Evolutionary conservation across 345 rosid genomes (phyloP), one percentile per base, ranked within the genome.

Genomic region (Ceriops tagal): DNA sequence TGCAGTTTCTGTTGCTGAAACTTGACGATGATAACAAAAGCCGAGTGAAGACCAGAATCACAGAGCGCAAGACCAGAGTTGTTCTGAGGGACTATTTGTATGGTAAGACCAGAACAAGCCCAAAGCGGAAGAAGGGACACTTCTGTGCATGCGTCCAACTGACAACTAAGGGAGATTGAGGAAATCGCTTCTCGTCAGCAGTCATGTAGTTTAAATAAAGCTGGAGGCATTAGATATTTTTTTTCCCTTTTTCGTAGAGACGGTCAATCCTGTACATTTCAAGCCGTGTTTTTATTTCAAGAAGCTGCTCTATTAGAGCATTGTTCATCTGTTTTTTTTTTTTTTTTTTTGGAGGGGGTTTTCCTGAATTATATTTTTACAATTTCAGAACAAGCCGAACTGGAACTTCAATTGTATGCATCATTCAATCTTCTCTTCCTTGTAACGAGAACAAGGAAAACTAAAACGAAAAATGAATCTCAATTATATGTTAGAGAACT

Each of bases 71-170:
- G 73, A 75, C 89, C 22, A 86, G 90, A 69, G 96, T 86, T 74
- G 78, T 79, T 35, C 87, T 96, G 69, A 78, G 88, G 15, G 99
- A 96, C 79, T 96, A 92, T 78, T 81, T 96, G 20, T 87, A 92
- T 60, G 95, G 95, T 0, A 83, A 90, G 66, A 77, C 68, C 49
- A 87, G 80, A 80, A 79, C 73, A 31, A 71, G 62, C 72, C 81
- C 75, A 59, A 83, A 81, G 82, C 72, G 66, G 37, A 85, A 83
- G 85, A 92, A 82, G 67, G 62, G 80, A 15, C 77, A 75, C 39
- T 89, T 96, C 32, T 96, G 99, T 53, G 75, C 91, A 19, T 95
- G 97, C 20, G 77, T 89, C 77, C 87, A 78, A 47, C 92, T 96
- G 51, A 89, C 95, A 9, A 85, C 86, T 4, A 85, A 66, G 59